Conservation (phyloP, 345 rosid species). For the Tarenaya hassleriana region DNA sequence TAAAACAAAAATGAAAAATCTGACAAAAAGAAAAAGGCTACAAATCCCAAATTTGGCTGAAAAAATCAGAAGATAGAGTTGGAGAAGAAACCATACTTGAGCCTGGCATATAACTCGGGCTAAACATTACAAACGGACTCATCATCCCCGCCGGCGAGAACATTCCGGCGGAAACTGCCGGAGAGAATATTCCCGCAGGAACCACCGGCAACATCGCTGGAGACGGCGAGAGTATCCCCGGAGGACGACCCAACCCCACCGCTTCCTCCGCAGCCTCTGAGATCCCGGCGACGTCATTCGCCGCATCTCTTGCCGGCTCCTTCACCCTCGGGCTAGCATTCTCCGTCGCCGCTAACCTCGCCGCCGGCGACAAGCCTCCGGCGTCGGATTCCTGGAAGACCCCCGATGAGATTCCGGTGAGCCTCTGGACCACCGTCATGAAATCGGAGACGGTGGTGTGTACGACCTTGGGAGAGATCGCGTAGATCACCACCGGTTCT, state of each 20-base stretch:
- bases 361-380: constrained; percentile 71
- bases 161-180: constrained; percentile 29
- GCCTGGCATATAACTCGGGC: constrained; percentile 40
- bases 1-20: constrained; percentile 7
- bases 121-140: constrained; percentile 39
- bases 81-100: constrained; percentile 39
- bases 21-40: constrained; percentile 13
- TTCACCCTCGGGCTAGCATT: constrained; percentile 49
- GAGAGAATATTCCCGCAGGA: constrained; percentile 49
- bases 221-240: constrained; percentile 73
- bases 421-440: constrained; percentile 83
- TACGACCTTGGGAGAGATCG: constrained; percentile 72
- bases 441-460: constrained; percentile 57
- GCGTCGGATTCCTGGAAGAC: constrained; percentile 33
- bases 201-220: constrained; percentile 50
- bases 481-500: constrained; percentile 67
- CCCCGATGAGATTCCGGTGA: constrained; percentile 62
- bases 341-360: constrained; percentile 70
- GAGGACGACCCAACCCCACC: constrained; percentile 34
- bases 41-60: constrained; percentile 40
- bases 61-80: constrained; percentile 40
- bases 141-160: constrained; percentile 49
- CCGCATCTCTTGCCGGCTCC: constrained; percentile 23
- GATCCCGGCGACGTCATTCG: constrained; percentile 14
- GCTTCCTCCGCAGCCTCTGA: constrained; percentile 22